Evolutionary conservation across 768 basidiomycete genomes (phyloP), one percentile per base, ranked within the genome.

Genomic region (Calocybe indica): DNA sequence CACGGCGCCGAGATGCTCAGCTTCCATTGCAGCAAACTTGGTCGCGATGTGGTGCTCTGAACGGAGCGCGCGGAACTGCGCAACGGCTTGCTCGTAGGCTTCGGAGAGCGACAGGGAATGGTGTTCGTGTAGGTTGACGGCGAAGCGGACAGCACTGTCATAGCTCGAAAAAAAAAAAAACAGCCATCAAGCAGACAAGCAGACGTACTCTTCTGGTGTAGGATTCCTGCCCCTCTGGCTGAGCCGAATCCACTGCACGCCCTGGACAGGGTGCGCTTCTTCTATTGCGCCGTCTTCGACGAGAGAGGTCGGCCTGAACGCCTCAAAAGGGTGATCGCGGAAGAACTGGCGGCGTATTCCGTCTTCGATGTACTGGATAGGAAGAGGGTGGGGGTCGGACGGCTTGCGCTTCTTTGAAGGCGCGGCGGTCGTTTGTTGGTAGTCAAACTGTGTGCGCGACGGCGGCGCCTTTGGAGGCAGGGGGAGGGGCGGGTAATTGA

Each of bases 241-340:
- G 52, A 99, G 65, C 54, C 86, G 71, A 46, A 74, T 83, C 96
- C 96, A 99, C 14, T 70, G 67, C 41, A 58, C 54, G 0, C 86
- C 92, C 32, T 60, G 64, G 2, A 87, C 58, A 11, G 75, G 73
- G 57, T 85, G 79, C 37, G 76, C 70, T 13, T 73, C 67, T 58
- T 77, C 73, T 43, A 89, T 71, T 12, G 62, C 63, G 13, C 71
- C 80, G 11, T 73, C 74, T 67, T 99, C 96, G 0, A 89, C 79
- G 44, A 99, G 62, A 8, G 78, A 82, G 7, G 74, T 72, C 1
- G 92, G 82, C 37, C 94, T 75, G 66, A 94, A 88, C 1, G 92
- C 86, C 68, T 99, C 94, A 60, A 96, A 96, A 6, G 96, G 93
- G 62, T 96, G 94, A 70, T 99, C 96, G 37, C 74, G 73, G 72